Evolutionary conservation across 768 basidiomycete species (phyloP), one percentile per base, ranked within the genome.

Genomic region (Suillus subaureus): DNA sequence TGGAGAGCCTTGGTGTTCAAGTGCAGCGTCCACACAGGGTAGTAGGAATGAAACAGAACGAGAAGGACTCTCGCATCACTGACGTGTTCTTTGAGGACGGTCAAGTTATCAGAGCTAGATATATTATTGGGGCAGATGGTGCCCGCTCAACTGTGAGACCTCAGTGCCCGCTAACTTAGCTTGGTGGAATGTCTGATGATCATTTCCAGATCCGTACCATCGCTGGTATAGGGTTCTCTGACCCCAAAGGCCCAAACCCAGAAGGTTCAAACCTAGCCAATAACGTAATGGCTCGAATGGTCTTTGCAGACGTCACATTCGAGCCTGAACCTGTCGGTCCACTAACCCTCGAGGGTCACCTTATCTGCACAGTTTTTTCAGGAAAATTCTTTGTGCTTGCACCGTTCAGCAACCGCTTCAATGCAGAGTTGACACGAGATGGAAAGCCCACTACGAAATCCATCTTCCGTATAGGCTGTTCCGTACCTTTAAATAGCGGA

Each of bases 221-320:
- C 47, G 72, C 78, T 1, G 79, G 80, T 0, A 79, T 86, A 52
- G 72, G 73, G n/a, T 86, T 84, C 72, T 67, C 70, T 1, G 83
- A 87, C 67, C 85, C 85, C 4, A 71, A 79, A 39, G 74, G 74
- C 35, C 65, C 68, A 3, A 26, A n/a, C n/a, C n/a, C n/a, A n/a
- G n/a, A 79, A 39, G 74, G 74, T 33, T 64, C 68, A 3, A 26
- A 62, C 7, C 68, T 70, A 33, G 71, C 73, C 13, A 57, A 68
- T 1, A 1, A 28, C 18, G 62, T 71, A 28, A 67, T 82, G 12
- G 64, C 73, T 1, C 81, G 83, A 52, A 77, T 85, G 74, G 70
- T 82, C 37, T 70, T 84, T 64, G 85, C 82, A 3, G 85, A 86
- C 67, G 77, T 86, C 57, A 77, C 72, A 0, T 78, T 86, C 68